phyloP scores from a whole-genome alignment of 106 monocot species.

The Posidonia australis region DNA sequence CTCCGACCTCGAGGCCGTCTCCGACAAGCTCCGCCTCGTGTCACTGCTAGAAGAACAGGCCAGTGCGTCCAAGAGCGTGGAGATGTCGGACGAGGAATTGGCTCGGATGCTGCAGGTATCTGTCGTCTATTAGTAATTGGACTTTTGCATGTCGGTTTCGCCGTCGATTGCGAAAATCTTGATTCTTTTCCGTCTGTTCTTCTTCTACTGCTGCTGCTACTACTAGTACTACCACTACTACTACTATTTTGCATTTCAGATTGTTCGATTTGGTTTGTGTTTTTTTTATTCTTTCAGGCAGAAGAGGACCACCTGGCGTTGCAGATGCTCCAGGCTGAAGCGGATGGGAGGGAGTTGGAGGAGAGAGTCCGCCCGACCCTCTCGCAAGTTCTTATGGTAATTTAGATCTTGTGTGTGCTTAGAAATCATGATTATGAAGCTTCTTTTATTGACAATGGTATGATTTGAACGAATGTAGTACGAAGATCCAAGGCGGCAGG shows the following conservation, averaged over 20 bases:
- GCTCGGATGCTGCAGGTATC: slow-evolving; percentile 68
- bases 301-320: slow-evolving; percentile 79
- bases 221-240: too few species aligned
- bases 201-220: too few species aligned
- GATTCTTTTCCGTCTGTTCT: too few species aligned
- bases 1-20: slow-evolving; percentile 46
- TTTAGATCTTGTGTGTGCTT: neutral
- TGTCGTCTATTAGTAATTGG: too few species aligned
- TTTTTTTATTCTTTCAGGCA: slow-evolving; percentile 29
- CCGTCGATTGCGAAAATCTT: too few species aligned
- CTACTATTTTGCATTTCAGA: too few species aligned
- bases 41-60: slow-evolving; percentile 15
- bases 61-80: slow-evolving; percentile 1
- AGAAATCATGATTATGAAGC: neutral
- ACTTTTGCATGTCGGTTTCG: neutral
- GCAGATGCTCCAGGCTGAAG: slow-evolving; percentile 23
- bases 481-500: slow-evolving; percentile 56
- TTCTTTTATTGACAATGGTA: neutral
- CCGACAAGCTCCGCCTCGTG: slow-evolving; percentile 50
- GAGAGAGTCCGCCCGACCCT: slow-evolving; percentile 37
- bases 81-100: slow-evolving; percentile 65
- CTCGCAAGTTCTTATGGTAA: slow-evolving; percentile 55
- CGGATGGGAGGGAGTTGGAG: slow-evolving; percentile 40
- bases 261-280: neutral
- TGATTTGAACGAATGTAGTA: slow-evolving; percentile 36